Percentiles rank a stretch among this genome's conserved stretches.
Conservation (phyloP, 345 rosid genomes). For the Chamaenerion angustifolium region DNA sequence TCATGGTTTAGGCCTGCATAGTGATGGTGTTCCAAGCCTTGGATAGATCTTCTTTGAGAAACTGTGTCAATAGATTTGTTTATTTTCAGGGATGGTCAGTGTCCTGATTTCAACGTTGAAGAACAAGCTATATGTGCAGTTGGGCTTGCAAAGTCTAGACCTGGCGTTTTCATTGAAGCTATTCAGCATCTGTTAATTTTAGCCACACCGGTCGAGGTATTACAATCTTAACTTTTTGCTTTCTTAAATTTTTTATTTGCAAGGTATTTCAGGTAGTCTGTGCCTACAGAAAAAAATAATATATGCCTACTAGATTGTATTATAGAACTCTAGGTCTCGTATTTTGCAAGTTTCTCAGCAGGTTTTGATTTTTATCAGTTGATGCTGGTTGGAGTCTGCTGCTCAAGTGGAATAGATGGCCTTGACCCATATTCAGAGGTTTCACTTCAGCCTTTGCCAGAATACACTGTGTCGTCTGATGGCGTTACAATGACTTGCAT, state of each 20-base stretch:
- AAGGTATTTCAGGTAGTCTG: neutral
- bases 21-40: no score
- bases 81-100: conserved; percentile 73
- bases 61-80: neutral
- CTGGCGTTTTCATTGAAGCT: conserved; percentile 88
- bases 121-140: conserved; percentile 96
- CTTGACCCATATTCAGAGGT: conserved; percentile 88
- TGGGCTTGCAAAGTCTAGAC: conserved; percentile 75
- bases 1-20: no score
- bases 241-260: neutral
- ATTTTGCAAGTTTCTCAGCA: conserved; percentile 11
- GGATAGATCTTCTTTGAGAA: no score
- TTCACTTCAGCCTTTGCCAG: conserved; percentile 82
- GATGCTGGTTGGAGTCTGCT: conserved; percentile 92
- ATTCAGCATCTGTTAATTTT: conserved; percentile 75
- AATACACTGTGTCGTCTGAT: conserved; percentile 77
- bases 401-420: conserved; percentile 71
- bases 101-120: conserved; percentile 77
- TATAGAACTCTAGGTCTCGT: neutral
- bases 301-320: neutral
- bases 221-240: neutral
- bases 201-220: conserved; percentile 90
- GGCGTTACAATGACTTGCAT: conserved; percentile 91
- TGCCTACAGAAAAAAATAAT: neutral
- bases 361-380: conserved; percentile 34